phyloP scores from a whole-genome alignment of 1,284 basidiomycete genomes.

The Microstroma glucosiphilum region DNA sequence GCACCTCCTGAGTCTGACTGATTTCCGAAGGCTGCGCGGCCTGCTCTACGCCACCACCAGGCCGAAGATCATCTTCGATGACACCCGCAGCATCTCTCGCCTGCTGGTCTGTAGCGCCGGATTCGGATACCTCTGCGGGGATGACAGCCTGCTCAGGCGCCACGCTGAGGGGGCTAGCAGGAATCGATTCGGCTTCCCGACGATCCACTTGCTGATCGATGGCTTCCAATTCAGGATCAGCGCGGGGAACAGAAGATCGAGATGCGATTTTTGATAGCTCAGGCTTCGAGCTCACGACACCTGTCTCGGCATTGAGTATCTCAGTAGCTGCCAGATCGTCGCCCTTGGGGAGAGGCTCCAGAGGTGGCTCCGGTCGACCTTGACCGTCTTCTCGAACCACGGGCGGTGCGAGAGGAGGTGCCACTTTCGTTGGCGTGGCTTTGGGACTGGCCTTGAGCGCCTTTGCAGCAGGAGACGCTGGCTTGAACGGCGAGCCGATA shows the following conservation, averaged over 20 bases:
- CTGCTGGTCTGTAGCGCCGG: background rate
- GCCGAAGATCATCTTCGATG: background rate
- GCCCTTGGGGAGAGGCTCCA: slow-evolving; percentile 1
- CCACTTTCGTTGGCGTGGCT: no score
- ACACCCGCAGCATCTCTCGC: background rate
- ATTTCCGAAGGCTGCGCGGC: background rate
- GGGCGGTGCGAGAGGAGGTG: no score
- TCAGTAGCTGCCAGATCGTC: slow-evolving; percentile 2
- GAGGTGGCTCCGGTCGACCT: background rate
- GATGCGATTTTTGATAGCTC: background rate
- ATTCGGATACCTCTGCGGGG: background rate
- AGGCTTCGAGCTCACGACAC: no score
- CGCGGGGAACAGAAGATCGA: background rate
- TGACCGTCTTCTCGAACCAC: no score
- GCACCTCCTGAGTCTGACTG: background rate
- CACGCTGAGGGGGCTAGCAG: no score
- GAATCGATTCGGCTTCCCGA: no score
- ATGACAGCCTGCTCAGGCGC: background rate
- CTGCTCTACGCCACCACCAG: background rate
- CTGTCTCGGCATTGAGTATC: background rate
- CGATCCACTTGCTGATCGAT: no score
- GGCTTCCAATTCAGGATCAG: background rate
- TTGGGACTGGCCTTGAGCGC: no score
- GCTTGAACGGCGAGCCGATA: no score
- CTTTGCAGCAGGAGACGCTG: no score